Percentiles rank a stretch among this genome's conserved stretches.
Conservation (phyloP, 2,329 filamentous ascomycete species). For the Cladophialophora immunda region DNA sequence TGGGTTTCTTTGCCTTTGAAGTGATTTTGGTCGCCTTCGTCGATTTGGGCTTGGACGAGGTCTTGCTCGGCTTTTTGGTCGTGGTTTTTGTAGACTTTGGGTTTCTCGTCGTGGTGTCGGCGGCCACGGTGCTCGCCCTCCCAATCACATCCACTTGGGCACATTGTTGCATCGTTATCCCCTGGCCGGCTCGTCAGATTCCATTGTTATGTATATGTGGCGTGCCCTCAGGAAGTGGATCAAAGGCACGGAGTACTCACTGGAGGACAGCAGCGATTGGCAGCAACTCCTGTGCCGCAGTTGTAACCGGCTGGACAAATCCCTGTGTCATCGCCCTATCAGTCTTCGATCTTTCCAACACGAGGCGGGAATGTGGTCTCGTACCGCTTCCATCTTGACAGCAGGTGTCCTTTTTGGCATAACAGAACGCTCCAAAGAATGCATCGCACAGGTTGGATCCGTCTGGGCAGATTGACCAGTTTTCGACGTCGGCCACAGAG, state of each 20-base stretch:
- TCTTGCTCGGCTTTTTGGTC: not conserved
- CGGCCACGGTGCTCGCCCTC: not conserved
- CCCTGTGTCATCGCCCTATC: not conserved
- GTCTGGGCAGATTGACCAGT: not conserved
- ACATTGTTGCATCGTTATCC: constrained; percentile 6
- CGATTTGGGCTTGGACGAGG: not conserved
- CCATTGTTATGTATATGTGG: not conserved
- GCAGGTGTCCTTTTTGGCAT: not conserved
- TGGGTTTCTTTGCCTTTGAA: not conserved
- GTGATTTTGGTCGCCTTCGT: not conserved
- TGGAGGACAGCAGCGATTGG: constrained; percentile 5
- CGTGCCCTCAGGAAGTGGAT: too few relatives aligned
- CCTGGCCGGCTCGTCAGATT: not conserved
- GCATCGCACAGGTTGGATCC: constrained; percentile 1
- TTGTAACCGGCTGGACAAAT: constrained; percentile 2
- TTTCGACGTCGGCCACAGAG: not conserved
- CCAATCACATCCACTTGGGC: not conserved
- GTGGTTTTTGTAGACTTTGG: not conserved
- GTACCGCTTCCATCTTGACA: constrained; percentile 16
- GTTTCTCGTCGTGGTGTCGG: not conserved
- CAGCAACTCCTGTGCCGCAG: constrained; percentile 6
- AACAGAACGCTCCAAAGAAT: constrained; percentile 3
- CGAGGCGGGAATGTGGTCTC: not conserved
- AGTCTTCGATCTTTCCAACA: not conserved
- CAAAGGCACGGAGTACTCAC: not conserved